These are phyloP conservation scores for Phytophthora sojae DNA, from an alignment of 352 stramenopile species.

Conservation along the genomic window DNA sequence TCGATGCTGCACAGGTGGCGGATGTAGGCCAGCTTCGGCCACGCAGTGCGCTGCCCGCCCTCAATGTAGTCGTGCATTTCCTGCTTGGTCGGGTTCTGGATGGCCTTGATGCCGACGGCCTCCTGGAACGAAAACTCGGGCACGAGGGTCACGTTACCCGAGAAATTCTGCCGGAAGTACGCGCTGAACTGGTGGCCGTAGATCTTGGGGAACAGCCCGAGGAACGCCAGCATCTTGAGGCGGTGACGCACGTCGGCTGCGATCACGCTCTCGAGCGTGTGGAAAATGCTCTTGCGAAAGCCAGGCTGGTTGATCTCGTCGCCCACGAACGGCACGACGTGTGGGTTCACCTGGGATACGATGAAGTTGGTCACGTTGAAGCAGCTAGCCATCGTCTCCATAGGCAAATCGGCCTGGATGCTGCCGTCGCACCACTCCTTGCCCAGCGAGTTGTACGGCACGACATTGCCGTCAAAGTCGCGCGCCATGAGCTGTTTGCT, in stretches of 20 bases:
- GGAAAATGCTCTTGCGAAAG: slow-evolving; percentile 75
- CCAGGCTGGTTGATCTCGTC: slow-evolving; percentile 86
- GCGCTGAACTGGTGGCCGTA: slow-evolving; percentile 83
- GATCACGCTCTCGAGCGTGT: slow-evolving; percentile 89
- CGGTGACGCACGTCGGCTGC: slow-evolving; percentile 68
- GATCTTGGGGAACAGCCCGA: slow-evolving; percentile 89
- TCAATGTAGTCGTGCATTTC: slow-evolving; percentile 83
- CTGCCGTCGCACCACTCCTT: slow-evolving; percentile 95
- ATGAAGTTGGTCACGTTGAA: slow-evolving; percentile 96
- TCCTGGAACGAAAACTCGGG: slow-evolving; percentile 89
- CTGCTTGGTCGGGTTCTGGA: slow-evolving; percentile 80
- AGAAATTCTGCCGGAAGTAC: slow-evolving; percentile 95
- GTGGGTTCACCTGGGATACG: slow-evolving; percentile 91
- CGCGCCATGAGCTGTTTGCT: slow-evolving; percentile 87
- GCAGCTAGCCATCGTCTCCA: slow-evolving; percentile 94
- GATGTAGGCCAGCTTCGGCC: slow-evolving; percentile 95
- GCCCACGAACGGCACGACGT: slow-evolving; percentile 93
- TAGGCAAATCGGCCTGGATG: slow-evolving; percentile 93
- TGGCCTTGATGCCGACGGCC: slow-evolving; percentile 82
- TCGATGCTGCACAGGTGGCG: slow-evolving; percentile 94
- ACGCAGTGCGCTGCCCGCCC: slow-evolving; percentile 90
- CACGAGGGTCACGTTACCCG: slow-evolving; percentile 96
- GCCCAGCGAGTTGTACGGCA: slow-evolving; percentile 93
- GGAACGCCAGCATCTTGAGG: slow-evolving; percentile 79
- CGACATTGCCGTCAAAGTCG: slow-evolving; percentile 84